A percentile compares a stretch with the other conserved stretches of the same genome.
Evolutionary conservation across 352 stramenopile genomes (phyloP).

Genomic region (Globisporangium echinulatum): DNA sequence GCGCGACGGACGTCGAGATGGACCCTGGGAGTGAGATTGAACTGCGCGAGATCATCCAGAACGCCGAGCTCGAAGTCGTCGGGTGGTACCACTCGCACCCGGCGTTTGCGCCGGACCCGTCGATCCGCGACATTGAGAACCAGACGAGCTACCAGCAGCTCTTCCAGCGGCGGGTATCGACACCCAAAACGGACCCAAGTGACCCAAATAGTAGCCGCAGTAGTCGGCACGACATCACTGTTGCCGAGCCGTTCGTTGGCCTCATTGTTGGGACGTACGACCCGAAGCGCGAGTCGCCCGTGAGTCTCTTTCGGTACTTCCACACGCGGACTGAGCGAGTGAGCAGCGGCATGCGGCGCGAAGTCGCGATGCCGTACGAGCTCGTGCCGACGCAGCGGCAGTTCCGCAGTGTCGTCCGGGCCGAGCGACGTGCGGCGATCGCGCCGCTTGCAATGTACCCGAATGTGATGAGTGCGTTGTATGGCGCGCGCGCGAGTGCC

Average conservation of each 20-base stretch:
- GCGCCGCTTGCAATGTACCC: constrained; percentile 31
- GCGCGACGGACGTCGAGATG: constrained; percentile 94
- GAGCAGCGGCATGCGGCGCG: constrained; percentile 34
- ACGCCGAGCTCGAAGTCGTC: constrained; percentile 86
- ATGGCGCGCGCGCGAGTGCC: not conserved
- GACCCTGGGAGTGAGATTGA: constrained; percentile 90
- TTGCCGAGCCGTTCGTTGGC: constrained; percentile 88
- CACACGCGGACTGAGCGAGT: constrained; percentile 68
- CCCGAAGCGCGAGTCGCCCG: constrained; percentile 53
- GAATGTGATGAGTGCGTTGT: constrained; percentile 23
- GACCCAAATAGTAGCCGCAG: constrained; percentile 4
- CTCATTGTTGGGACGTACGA: constrained; percentile 94
- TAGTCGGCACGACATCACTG: constrained; percentile 3
- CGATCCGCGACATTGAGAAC: constrained; percentile 92
- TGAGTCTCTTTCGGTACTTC: constrained; percentile 84
- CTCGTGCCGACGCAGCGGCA: constrained; percentile 44
- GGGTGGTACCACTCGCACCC: constrained; percentile 96
- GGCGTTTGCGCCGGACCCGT: constrained; percentile 90
- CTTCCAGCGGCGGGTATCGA: constrained; percentile 49
- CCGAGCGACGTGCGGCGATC: constrained; percentile 30
- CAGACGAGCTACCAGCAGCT: constrained; percentile 91
- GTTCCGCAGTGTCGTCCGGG: constrained; percentile 40
- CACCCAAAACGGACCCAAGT: not conserved
- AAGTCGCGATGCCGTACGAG: constrained; percentile 69
- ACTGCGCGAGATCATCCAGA: constrained; percentile 85